A percentile compares a stretch with the other conserved stretches of the same genome.
These are phyloP conservation scores for Wallacemonas sp. DNA, from an alignment of 208 protist species.

Conservation along the genomic window DNA sequence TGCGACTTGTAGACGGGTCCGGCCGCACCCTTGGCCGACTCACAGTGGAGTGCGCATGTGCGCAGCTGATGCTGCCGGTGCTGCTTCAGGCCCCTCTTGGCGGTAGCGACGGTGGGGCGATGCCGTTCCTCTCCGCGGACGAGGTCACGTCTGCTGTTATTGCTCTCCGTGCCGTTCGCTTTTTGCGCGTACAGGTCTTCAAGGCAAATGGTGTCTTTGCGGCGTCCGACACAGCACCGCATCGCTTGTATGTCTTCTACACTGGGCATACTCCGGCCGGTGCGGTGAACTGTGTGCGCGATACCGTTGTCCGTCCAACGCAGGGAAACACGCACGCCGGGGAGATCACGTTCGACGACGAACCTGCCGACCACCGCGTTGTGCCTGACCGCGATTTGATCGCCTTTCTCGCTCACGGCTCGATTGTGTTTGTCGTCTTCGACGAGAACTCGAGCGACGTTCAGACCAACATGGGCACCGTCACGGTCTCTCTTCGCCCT, in stretches of 20 bases:
- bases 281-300: slow-evolving; percentile 53
- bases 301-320: slow-evolving; percentile 64
- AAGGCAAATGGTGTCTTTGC: slow-evolving; percentile 34
- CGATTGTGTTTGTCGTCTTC: slow-evolving; percentile 82
- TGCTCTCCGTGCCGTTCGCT: slow-evolving; percentile 61
- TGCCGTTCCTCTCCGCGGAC: slow-evolving; percentile 28
- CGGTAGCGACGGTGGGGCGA: neutral
- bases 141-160: slow-evolving; percentile 56
- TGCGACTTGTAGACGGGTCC: slow-evolving; percentile 47
- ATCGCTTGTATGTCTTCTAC: slow-evolving; percentile 78
- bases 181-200: slow-evolving; percentile 79
- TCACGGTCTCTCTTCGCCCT: slow-evolving; percentile 65
- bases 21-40: slow-evolving; percentile 45
- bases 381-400: slow-evolving; percentile 66
- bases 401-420: slow-evolving; percentile 56
- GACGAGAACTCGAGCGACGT: slow-evolving; percentile 68
- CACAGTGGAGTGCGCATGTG: slow-evolving; percentile 54
- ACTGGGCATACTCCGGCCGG: slow-evolving; percentile 43
- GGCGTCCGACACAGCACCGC: slow-evolving; percentile 4
- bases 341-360: slow-evolving; percentile 51
- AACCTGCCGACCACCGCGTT: slow-evolving; percentile 74
- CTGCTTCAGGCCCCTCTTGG: slow-evolving; percentile 36
- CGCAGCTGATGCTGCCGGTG: slow-evolving; percentile 68
- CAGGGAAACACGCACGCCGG: slow-evolving; percentile 28
- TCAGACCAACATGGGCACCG: slow-evolving; percentile 63